phyloP scores from a whole-genome alignment of 73 alveolate genomes.

The Paramecium sonneborni region DNA sequence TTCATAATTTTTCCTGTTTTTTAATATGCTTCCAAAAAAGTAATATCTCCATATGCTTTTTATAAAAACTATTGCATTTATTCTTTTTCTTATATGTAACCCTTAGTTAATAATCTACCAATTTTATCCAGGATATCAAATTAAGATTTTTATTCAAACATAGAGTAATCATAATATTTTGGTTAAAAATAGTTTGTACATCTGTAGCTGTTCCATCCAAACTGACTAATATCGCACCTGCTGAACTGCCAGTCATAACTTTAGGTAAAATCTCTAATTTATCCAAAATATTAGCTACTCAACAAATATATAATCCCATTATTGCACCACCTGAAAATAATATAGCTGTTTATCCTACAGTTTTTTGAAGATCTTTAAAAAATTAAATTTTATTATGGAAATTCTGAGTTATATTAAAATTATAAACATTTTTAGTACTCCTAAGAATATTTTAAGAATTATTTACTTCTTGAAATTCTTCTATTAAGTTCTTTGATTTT shows the following conservation, averaged over 20 bases:
- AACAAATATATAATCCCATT: constrained; percentile 79
- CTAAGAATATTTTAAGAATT: constrained; percentile 68
- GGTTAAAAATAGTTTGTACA: constrained; percentile 31
- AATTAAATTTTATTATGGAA: constrained; percentile 56
- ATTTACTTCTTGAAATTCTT: constrained; percentile 72
- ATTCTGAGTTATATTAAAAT: constrained; percentile 55
- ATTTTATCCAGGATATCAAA: constrained; percentile 12
- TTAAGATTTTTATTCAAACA: not conserved
- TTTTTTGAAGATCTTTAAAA: constrained; percentile 77
- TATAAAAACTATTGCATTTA: constrained; percentile 3
- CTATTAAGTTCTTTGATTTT: constrained; percentile 77
- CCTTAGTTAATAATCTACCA: constrained; percentile 63
- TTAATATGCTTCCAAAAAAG: constrained; percentile 85
- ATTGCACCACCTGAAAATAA: constrained; percentile 81
- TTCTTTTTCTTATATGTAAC: constrained; percentile 67
- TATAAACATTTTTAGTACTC: constrained; percentile 62
- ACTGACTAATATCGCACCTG: constrained; percentile 79
- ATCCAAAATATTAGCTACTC: constrained; percentile 72
- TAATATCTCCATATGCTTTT: constrained; percentile 67
- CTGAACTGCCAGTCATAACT: constrained; percentile 80
- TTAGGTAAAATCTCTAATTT: constrained; percentile 78
- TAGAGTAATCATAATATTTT: constrained; percentile 9
- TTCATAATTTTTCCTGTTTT: constrained; percentile 72
- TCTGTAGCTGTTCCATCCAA: constrained; percentile 55
- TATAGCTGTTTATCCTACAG: constrained; percentile 83